Percentiles rank a stretch among this genome's conserved stretches.
phyloP scores from a whole-genome alignment of 225 moss, liverwort and hornwort species.

The Polytrichum formosum region DNA sequence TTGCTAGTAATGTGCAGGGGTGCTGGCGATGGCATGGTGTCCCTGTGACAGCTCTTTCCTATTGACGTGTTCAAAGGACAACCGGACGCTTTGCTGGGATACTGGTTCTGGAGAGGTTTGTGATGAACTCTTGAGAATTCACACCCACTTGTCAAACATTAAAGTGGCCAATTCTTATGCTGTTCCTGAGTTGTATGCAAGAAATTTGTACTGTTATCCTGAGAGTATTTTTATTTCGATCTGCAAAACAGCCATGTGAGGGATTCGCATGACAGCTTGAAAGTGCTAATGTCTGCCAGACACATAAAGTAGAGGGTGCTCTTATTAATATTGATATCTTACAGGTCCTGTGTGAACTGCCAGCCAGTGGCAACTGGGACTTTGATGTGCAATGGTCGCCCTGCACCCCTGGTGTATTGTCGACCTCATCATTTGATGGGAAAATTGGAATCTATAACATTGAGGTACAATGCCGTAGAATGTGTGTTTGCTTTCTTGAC shows the following conservation, averaged over 20 bases:
- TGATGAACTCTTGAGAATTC: not conserved
- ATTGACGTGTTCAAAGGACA: conserved; percentile 90
- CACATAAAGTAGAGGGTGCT: no score
- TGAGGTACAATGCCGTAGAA: conserved; percentile 49
- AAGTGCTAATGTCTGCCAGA: no score
- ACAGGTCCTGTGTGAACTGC: conserved; percentile 91
- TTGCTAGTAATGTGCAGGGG: conserved; percentile 56
- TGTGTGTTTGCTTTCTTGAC: no score
- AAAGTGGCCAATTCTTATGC: no score
- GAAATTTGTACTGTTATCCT: no score
- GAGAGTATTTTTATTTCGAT: no score
- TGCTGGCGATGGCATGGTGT: conserved; percentile 98
- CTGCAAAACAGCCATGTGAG: no score
- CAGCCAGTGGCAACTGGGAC: conserved; percentile 88
- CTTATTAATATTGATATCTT: not conserved
- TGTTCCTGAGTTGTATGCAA: no score
- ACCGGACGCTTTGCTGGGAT: conserved; percentile 96
- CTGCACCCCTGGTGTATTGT: conserved; percentile 91
- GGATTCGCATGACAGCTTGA: no score
- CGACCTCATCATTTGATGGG: conserved; percentile 98
- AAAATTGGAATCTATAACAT: conserved; percentile 85
- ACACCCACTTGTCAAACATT: no score
- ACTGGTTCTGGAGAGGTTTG: conserved; percentile 85
- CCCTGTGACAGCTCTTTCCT: conserved; percentile 86
- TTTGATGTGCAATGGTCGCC: conserved; percentile 99